phyloP scores from a whole-genome alignment of 345 rosid species.

The Mangifera indica region DNA sequence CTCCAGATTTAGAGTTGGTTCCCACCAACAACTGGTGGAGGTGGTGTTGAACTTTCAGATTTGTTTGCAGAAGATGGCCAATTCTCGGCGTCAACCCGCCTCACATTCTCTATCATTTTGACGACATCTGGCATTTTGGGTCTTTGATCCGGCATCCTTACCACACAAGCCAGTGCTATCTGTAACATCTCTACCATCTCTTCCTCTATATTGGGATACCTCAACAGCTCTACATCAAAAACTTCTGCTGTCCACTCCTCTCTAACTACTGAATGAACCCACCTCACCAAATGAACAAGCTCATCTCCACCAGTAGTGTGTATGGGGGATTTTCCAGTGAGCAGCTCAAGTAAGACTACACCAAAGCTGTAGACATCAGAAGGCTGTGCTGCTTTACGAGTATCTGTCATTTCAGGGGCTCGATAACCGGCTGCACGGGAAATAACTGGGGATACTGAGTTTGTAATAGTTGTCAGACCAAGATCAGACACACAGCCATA shows the following conservation, averaged over 20 bases:
- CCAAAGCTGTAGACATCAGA: slow-evolving; percentile 97
- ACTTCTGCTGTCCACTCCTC: slow-evolving; percentile 99
- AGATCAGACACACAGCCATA: slow-evolving; percentile 82
- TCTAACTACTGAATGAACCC: slow-evolving; percentile 97
- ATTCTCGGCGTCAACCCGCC: slow-evolving; percentile 40
- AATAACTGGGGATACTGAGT: slow-evolving; percentile 65
- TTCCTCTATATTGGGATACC: slow-evolving; percentile 90
- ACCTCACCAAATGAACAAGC: slow-evolving; percentile 84
- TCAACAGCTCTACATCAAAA: slow-evolving; percentile 83
- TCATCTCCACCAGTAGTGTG: slow-evolving; percentile 82
- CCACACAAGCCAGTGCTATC: slow-evolving; percentile 90
- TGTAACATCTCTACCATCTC: slow-evolving; percentile 99
- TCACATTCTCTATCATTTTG: slow-evolving; percentile 70
- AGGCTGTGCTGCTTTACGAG: slow-evolving; percentile 83
- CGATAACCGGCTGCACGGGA: slow-evolving; percentile 93
- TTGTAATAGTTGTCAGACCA: slow-evolving; percentile 79
- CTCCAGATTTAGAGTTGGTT: slow-evolving; percentile 22
- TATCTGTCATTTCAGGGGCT: slow-evolving; percentile 92
- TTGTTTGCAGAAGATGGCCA: slow-evolving; percentile 45
- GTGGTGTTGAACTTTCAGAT: slow-evolving; percentile 57
- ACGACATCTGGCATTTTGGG: slow-evolving; percentile 78
- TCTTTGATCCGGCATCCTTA: slow-evolving; percentile 77
- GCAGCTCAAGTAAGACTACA: slow-evolving; percentile 84
- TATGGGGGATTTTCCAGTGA: slow-evolving; percentile 90
- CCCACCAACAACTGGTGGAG: slow-evolving; percentile 28